Base-by-base conservation (phyloP, 805 yeast species). In the Alloascoidea africana region DNA sequence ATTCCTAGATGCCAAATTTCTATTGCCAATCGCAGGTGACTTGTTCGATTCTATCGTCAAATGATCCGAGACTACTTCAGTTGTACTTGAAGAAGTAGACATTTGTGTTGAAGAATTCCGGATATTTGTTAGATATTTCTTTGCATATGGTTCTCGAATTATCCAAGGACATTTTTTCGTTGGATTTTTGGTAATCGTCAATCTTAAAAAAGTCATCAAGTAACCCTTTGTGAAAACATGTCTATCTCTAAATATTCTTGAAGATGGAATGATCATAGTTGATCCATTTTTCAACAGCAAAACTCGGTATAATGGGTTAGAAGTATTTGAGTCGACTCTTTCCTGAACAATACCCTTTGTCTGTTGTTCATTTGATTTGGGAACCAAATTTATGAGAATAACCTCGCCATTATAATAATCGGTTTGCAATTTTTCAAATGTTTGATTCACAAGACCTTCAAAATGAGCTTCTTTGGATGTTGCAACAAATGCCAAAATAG, bases 331-430 rank as follows among this genome's bases (percentile, higher is more conserved):
- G 50, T 80, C 76, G 14, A 87, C 93, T 53, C 85, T 85, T 53
- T 86, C 96, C 41, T 86, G 68, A 32, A 86, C 69, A n/a, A 75
- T 57, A 33, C 87, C 86, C 36, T 68, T 60, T 33, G 58, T 49
- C 38, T 60, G 54, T 38, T 65, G n/a, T n/a, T n/a, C n/a, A n/a
- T n/a, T n/a, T n/a, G n/a, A n/a, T n/a, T n/a, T 70, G 18, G 61
- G 62, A 8, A 54, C 46, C 16, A 61, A 56, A 43, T 65, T 71
- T 33, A 86, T 71, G 43, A 66, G 68, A 4, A 86, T 91, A 14
- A 65, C 63, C 55, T 91, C 98, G 5, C 96, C 96, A 0, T 95
- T 96, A 52, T 80, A 91, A 51, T 74, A 91, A 49, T 86, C 94
- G 44, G 66, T 70, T 44, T 80, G 80, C 60, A 89, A 83, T 37